Percentiles rank a stretch among this genome's conserved stretches.
Evolutionary conservation across 2,329 filamentous ascomycete species (phyloP).

Genomic region (Aspergillus bombycis): DNA sequence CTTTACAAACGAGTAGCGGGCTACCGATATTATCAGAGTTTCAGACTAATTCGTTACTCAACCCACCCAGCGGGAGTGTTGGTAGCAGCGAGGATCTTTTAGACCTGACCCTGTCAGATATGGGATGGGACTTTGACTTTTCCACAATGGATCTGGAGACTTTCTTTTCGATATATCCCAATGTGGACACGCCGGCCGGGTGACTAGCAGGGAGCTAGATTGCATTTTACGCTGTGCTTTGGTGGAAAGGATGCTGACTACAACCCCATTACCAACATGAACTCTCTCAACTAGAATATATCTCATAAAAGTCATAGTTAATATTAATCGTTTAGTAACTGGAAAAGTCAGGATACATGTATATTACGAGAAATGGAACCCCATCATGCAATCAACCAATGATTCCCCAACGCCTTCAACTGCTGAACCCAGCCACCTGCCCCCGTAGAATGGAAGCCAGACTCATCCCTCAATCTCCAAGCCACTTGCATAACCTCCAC

Average conservation of each 20-base stretch:
- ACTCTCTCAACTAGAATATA: neutral
- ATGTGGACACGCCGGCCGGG: conserved; percentile 16
- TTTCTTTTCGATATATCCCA: conserved; percentile 40
- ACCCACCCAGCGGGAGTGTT: conserved; percentile 25
- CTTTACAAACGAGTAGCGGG: neutral
- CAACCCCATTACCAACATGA: neutral
- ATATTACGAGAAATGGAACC: neutral
- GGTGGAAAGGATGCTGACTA: neutral
- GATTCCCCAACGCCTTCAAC: neutral
- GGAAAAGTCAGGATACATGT: neutral
- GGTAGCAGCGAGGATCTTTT: conserved; percentile 37
- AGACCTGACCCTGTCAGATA: conserved; percentile 41
- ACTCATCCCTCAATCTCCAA: conserved; percentile 6
- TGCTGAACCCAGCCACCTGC: neutral
- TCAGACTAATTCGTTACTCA: conserved; percentile 26
- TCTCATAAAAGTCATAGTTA: neutral
- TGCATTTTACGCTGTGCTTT: neutral
- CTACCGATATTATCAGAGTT: conserved; percentile 9
- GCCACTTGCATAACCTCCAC: conserved; percentile 10
- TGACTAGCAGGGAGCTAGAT: neutral
- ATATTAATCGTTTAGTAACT: neutral
- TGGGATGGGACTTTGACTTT: conserved; percentile 46
- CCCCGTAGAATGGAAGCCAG: neutral
- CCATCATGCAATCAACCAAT: neutral
- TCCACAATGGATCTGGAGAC: conserved; percentile 45